Evolutionary conservation across 352 stramenopile genomes (phyloP), one percentile per base, ranked within the genome.

Genomic region (Globisporangium okanoganense): DNA sequence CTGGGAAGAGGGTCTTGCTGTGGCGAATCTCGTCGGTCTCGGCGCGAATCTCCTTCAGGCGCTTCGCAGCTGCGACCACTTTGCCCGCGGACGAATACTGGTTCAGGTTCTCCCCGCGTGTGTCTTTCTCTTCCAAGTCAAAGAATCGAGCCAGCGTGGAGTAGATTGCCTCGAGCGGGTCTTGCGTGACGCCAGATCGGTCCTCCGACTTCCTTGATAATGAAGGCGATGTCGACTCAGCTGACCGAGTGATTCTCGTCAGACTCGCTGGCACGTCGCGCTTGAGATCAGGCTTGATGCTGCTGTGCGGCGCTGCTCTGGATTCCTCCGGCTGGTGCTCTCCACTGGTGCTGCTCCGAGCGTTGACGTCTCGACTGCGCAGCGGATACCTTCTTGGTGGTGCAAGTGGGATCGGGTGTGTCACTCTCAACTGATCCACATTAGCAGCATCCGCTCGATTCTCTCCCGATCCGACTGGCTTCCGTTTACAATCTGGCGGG

Each of bases 101-200:
- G 61, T 65, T 82, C 25, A 91, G 64, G 29, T 71, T 75, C n/a
- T 78, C 59, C 16, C 66, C 67, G 33, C 65, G 64, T 0, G 52
- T 55, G n/a, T 62, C 71, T 44, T 76, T 71, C 24, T 90, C 73
- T 61, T 90, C 75, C 22, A 93, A 69, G 18, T 65, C 76, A 52
- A 95, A 93, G n/a, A 89, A 75, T 3, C 72, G 66, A n/a, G 66
- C 72, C 8, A 95, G 59, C 0, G 76, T 82, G 31, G 83, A 79
- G 54, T 82, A 77, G 3, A 86, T 76, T 8, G 58, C 49, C 43
- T 90, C 79, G 40, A 88, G 72, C 22, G 76, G 64, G 33, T 84
- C 61, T 22, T 62, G 61, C 8, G 29, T 31, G 7, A 38, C 55
- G 4, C 20, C 18, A 22, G 57, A 31, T 27, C 35, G 35, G 29